phyloP scores from a whole-genome alignment of 1,284 basidiomycete species.

The Ceraceosorus guamensis region DNA sequence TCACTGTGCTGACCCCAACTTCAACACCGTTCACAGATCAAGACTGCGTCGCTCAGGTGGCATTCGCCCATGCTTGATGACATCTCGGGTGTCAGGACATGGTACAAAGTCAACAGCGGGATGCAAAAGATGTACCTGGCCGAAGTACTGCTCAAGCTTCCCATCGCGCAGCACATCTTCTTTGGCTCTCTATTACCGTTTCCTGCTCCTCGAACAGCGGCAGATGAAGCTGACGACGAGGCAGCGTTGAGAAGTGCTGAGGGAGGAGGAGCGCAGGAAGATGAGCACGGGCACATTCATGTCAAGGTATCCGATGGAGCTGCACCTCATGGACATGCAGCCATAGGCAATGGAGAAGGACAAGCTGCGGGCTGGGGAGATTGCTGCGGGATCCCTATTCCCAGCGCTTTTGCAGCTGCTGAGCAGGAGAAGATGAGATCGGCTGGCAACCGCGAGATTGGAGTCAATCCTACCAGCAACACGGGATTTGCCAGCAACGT shows the following conservation, averaged over 20 bases:
- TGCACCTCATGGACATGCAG: slow-evolving; percentile 9
- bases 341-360: slow-evolving; percentile 51
- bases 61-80: slow-evolving; percentile 99
- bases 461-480: background rate
- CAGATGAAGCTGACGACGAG: slow-evolving; percentile 37
- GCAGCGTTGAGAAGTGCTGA: slow-evolving; percentile 19
- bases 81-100: slow-evolving; percentile 91
- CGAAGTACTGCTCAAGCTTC: slow-evolving; percentile 89
- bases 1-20: background rate
- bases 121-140: slow-evolving; percentile 98
- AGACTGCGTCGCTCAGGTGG: slow-evolving; percentile 91
- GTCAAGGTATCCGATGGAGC: too few relatives aligned
- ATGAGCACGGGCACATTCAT: slow-evolving; percentile 60
- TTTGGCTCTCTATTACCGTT: slow-evolving; percentile 79
- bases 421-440: slow-evolving; percentile 21
- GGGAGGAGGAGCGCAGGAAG: slow-evolving; percentile 51
- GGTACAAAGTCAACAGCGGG: slow-evolving; percentile 94
- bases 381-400: slow-evolving; percentile 54
- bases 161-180: slow-evolving; percentile 91
- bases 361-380: slow-evolving; percentile 67
- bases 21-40: slow-evolving; percentile 47
- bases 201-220: slow-evolving; percentile 51
- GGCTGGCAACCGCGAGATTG: background rate
- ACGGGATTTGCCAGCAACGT: background rate
- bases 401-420: slow-evolving; percentile 51